Evolutionary conservation across 352 stramenopile species (phyloP).

Genomic region (Pythium biforme): DNA sequence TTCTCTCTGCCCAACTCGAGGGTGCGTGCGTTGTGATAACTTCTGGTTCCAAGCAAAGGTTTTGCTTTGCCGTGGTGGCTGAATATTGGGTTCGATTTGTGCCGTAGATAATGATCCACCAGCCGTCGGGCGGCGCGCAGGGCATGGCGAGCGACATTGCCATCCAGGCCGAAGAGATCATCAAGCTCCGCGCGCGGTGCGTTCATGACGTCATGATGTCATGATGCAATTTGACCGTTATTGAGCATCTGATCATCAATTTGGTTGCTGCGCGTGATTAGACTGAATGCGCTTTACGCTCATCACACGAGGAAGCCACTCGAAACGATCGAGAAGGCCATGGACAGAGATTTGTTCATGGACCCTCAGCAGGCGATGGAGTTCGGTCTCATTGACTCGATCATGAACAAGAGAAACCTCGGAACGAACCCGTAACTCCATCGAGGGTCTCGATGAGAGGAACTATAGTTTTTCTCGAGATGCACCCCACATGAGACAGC

Average conservation of each 20-base stretch:
- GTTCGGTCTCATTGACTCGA: constrained; percentile 84
- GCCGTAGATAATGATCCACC: constrained; percentile 96
- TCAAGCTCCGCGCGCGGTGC: constrained; percentile 80
- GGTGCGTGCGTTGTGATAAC: constrained; percentile 64
- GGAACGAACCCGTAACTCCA: constrained; percentile 2
- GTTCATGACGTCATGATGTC: neutral
- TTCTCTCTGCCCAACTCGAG: constrained; percentile 93
- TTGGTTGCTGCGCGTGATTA: constrained; percentile 17
- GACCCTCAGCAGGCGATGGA: constrained; percentile 67
- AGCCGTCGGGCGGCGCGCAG: constrained; percentile 94
- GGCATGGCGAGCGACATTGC: constrained; percentile 98
- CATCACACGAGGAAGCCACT: constrained; percentile 73
- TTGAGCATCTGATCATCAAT: too few species aligned
- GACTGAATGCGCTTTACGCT: constrained; percentile 73
- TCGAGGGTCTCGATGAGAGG: neutral
- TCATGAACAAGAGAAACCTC: constrained; percentile 61
- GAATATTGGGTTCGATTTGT: neutral
- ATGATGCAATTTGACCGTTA: neutral
- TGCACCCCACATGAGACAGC: neutral
- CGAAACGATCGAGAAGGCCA: constrained; percentile 80
- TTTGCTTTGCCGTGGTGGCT: neutral
- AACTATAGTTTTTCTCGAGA: neutral
- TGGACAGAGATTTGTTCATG: constrained; percentile 89
- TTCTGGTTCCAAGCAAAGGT: neutral
- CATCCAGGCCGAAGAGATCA: constrained; percentile 99